Evolutionary conservation across 805 yeast species (phyloP), one percentile per base, ranked within the genome.

Genomic region (Spathaspora hagerdaliae): DNA sequence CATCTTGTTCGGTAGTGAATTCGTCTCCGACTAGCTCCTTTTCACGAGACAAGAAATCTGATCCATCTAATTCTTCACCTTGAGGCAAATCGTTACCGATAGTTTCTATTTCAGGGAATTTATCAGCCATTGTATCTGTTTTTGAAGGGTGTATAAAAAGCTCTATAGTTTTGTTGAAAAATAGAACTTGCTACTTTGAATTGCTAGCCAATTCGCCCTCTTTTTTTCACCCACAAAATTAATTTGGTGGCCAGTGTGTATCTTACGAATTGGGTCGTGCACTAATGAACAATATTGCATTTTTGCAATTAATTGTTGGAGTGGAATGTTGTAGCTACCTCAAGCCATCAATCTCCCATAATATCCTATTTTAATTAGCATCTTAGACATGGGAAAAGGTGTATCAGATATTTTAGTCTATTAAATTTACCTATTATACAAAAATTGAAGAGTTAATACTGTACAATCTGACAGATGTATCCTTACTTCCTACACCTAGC

Each of bases 21-120:
- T 83, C 87, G 53, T 82, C 85, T 10, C 91, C 91, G 12, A 84
- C 60, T 11, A 81, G 65, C 52, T 82, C 85, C 57, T 78, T 78
- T 61, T 85, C 91, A 63, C 91, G 77, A 29, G 83, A 67, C 42
- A 85, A 69, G 59, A 85, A 84, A 61, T 83, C 88, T 7, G 77
- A 68, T 41, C 63, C 74, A 7, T 42, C 53, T 13, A 64, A 77
- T 24, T 59, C 63, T 27, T 61, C 69, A 11, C 63, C 69, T 27
- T 53, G 60, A 6, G 60, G 60, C 27, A 59, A 43, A 40, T 57
- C 62, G 36, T 55, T 54, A 45, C 56, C 64, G 49, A 59, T 57
- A 38, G 78, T 75, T 43, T 78, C 82, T 52, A 85, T 71, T 50
- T 79, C 89, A 40, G 95, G 94, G 63, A 81, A 85, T 65, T 84